These are phyloP conservation scores for Yamadazyma spencermartinsiae DNA, from an alignment of 1,139 yeast species.

Conservation along the genomic window DNA sequence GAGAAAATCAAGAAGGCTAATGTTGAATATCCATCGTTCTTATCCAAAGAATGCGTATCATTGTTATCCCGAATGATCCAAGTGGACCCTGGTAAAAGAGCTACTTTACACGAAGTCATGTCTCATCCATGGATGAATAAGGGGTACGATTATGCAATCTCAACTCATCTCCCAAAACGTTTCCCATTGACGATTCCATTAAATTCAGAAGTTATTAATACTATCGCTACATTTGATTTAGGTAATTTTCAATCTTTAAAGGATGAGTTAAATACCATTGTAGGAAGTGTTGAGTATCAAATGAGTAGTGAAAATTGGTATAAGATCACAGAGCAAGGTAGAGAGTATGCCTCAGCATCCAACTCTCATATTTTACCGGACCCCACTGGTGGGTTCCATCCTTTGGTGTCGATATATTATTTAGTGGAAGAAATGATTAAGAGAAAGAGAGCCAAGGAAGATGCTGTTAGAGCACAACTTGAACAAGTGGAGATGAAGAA, in stretches of 20 bases:
- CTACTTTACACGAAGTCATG: conserved; percentile 74
- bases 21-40: conserved; percentile 85
- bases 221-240: conserved; percentile 79
- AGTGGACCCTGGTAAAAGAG: conserved; percentile 82
- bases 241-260: conserved; percentile 65
- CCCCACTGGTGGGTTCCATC: conserved; percentile 91
- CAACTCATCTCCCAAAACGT: conserved; percentile 74
- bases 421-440: conserved; percentile 81
- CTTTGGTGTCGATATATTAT: conserved; percentile 81
- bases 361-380: conserved; percentile 52
- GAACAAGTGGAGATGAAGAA: conserved; percentile 25
- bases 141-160: conserved; percentile 77
- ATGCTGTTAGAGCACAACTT: conserved; percentile 32
- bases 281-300: conserved; percentile 69
- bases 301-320: conserved; percentile 69
- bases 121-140: conserved; percentile 94
- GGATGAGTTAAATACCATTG: conserved; percentile 55
- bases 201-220: conserved; percentile 66
- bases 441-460: conserved; percentile 64
- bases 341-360: conserved; percentile 43
- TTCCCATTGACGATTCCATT: conserved; percentile 74
- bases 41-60: conserved; percentile 82
- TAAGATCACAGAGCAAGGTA: conserved; percentile 41
- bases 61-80: conserved; percentile 86
- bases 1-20: conserved; percentile 91